Conservation (phyloP, 805 yeast species). For the Limtongia smithiae region DNA sequence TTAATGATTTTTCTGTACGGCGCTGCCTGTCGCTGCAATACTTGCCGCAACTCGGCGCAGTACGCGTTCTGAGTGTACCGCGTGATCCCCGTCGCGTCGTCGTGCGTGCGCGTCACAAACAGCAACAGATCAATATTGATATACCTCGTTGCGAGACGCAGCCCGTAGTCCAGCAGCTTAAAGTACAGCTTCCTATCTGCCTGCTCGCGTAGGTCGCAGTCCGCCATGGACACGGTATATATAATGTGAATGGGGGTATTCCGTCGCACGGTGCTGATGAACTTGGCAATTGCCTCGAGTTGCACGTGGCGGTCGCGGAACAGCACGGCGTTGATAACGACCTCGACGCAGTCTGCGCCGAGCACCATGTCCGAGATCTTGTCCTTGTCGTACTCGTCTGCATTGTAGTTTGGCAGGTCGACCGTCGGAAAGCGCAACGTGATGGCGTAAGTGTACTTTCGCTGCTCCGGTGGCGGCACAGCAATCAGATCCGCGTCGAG, state of each 20-base stretch:
- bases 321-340: constrained; percentile 62
- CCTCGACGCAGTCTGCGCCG: constrained; percentile 80
- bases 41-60: constrained; percentile 45
- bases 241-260: constrained; percentile 68
- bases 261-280: constrained; percentile 64
- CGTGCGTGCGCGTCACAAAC: not conserved
- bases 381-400: constrained; percentile 39
- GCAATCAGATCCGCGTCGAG: constrained; percentile 3
- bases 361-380: constrained; percentile 52
- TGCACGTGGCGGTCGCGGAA: constrained; percentile 47
- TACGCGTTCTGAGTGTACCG: not conserved
- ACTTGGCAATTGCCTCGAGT: constrained; percentile 60
- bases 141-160: constrained; percentile 53
- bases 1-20: constrained; percentile 43
- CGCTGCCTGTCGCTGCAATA: constrained; percentile 61
- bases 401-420: constrained; percentile 69
- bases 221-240: constrained; percentile 61
- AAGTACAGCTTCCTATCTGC: constrained; percentile 41
- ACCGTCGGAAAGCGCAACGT: constrained; percentile 52
- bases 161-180: constrained; percentile 58
- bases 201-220: constrained; percentile 3
- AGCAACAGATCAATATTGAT: constrained; percentile 12
- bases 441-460: constrained; percentile 13
- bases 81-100: not conserved
- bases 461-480: constrained; percentile 10